Evolutionary conservation across 2,329 filamentous ascomycete species (phyloP).

Genomic region (Grosmannia huntii): DNA sequence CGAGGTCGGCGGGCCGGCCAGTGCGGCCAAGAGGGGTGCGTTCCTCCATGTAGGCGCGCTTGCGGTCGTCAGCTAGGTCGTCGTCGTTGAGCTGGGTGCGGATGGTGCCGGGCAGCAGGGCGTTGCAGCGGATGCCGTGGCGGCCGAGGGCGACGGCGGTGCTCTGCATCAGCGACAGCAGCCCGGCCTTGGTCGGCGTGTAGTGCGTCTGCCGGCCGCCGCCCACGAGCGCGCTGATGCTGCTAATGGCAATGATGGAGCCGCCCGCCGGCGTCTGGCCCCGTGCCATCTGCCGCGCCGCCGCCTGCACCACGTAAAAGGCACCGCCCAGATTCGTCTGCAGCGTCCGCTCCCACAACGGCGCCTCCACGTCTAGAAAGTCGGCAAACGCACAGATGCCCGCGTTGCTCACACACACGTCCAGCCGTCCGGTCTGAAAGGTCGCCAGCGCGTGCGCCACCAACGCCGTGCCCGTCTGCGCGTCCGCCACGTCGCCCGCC

Average conservation of each 20-base stretch:
- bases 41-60: constrained; percentile 53
- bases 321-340: constrained; percentile 74
- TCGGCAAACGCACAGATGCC: constrained; percentile 82
- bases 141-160: constrained; percentile 53
- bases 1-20: constrained; percentile 49
- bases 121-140: constrained; percentile 56
- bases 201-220: constrained; percentile 58
- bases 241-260: constrained; percentile 44
- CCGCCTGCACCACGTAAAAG: constrained; percentile 80
- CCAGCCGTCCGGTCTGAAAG: constrained; percentile 44
- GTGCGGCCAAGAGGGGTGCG: constrained; percentile 52
- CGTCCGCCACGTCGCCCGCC: constrained; percentile 64
- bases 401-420: constrained; percentile 79
- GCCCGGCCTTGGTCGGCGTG: constrained; percentile 59
- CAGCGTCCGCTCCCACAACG: constrained; percentile 60
- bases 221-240: constrained; percentile 47
- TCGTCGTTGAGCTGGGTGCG: constrained; percentile 57
- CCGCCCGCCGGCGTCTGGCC: constrained; percentile 53
- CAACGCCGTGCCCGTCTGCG: constrained; percentile 55
- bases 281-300: constrained; percentile 66
- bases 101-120: constrained; percentile 56
- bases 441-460: constrained; percentile 51
- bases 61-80: constrained; percentile 50
- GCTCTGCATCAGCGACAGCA: constrained; percentile 56
- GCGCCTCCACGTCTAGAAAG: constrained; percentile 60